A percentile compares a stretch with the other conserved stretches of the same genome.
Conservation (phyloP, 2,329 filamentous ascomycete genomes). For the Fusarium fracticaudum region DNA sequence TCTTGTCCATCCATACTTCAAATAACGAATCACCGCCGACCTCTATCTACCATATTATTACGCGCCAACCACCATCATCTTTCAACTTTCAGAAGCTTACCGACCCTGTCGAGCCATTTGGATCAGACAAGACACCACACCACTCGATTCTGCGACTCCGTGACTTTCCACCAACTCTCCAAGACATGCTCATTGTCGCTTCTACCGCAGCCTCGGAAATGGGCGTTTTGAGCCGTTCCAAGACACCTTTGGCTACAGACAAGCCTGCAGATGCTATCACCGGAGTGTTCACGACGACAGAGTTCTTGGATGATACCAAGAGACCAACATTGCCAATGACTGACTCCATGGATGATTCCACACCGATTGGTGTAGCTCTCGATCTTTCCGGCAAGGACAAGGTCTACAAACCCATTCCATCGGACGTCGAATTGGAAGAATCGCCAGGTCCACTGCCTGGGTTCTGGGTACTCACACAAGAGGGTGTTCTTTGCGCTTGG, state of each 20-base stretch:
- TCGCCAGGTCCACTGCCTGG: slow-evolving; percentile 85
- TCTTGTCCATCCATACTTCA: slow-evolving; percentile 82
- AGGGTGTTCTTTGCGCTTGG: slow-evolving; percentile 86
- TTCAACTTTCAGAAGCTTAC: slow-evolving; percentile 80
- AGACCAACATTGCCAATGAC: slow-evolving; percentile 80
- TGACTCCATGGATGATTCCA: slow-evolving; percentile 69
- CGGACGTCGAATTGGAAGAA: slow-evolving; percentile 79
- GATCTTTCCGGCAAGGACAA: slow-evolving; percentile 87
- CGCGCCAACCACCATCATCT: slow-evolving; percentile 65
- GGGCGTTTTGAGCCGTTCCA: slow-evolving; percentile 79
- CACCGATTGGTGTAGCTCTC: slow-evolving; percentile 80
- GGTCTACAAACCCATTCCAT: slow-evolving; percentile 79
- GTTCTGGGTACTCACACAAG: slow-evolving; percentile 86
- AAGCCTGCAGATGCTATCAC: slow-evolving; percentile 67
- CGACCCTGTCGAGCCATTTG: slow-evolving; percentile 79
- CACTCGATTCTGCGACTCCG: slow-evolving; percentile 81
- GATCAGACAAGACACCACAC: slow-evolving; percentile 72
- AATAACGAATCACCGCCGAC: slow-evolving; percentile 66
- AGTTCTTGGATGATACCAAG: slow-evolving; percentile 76
- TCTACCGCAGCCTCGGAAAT: slow-evolving; percentile 85
- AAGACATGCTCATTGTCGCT: slow-evolving; percentile 83
- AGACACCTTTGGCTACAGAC: slow-evolving; percentile 70
- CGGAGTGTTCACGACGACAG: slow-evolving; percentile 78
- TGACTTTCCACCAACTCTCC: slow-evolving; percentile 81
- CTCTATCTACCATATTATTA: slow-evolving; percentile 83